Conservation (phyloP, 371 early-diverging fungal species). For the Syncephalastrum contaminatum region DNA sequence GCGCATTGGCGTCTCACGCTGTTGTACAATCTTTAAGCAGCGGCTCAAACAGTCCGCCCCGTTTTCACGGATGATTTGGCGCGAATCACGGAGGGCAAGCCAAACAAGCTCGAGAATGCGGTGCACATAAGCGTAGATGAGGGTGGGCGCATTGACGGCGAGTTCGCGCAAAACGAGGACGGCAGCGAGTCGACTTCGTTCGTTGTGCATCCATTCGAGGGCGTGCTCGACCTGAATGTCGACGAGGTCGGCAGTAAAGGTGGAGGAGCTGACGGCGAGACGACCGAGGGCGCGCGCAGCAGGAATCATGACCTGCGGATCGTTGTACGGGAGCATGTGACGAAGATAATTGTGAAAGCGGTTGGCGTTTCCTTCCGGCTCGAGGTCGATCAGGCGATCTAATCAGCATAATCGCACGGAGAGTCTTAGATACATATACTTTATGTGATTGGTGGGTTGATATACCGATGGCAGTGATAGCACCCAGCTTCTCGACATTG, state of each 20-base stretch:
- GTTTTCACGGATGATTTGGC: conserved; percentile 80
- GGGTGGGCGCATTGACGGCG: conserved; percentile 80
- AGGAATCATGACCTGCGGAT: conserved; percentile 80
- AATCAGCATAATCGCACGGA: conserved; percentile 4
- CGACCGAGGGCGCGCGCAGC: conserved; percentile 85
- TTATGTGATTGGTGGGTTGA: background rate
- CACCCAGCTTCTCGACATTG: conserved; percentile 70
- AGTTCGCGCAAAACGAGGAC: conserved; percentile 85
- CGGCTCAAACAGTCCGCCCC: conserved; percentile 87
- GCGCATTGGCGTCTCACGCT: conserved; percentile 74
- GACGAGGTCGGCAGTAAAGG: conserved; percentile 81
- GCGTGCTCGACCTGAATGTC: conserved; percentile 88
- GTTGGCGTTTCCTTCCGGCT: conserved; percentile 84
- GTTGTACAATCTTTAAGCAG: conserved; percentile 79
- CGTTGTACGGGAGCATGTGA: conserved; percentile 79
- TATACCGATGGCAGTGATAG: conserved; percentile 73
- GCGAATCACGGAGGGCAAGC: conserved; percentile 84
- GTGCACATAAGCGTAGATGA: conserved; percentile 82
- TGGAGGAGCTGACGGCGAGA: conserved; percentile 74
- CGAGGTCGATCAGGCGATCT: conserved; percentile 87
- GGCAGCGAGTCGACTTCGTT: conserved; percentile 83
- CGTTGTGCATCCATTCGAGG: conserved; percentile 89
- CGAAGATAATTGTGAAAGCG: conserved; percentile 87
- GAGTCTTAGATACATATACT: background rate
- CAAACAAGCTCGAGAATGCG: conserved; percentile 88